Conservation (phyloP, 108 stramenopile genomes). For the Skeletonema costatum region DNA sequence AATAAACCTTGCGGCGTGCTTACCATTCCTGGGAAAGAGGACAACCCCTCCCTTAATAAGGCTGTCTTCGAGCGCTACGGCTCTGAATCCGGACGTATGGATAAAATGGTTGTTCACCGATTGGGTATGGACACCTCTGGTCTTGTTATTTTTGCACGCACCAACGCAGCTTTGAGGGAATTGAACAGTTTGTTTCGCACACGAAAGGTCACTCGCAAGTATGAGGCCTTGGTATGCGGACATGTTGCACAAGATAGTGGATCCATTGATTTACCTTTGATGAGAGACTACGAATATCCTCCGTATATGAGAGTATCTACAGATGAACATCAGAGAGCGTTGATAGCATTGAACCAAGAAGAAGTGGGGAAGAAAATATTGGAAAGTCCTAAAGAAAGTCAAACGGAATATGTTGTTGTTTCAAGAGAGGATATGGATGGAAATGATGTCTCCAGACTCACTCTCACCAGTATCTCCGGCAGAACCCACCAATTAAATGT, state of each 20-base stretch:
- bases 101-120: constrained; percentile 80
- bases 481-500: constrained; percentile 89
- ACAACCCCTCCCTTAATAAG: constrained; percentile 57
- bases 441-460: constrained; percentile 72
- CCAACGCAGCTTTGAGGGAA: constrained; percentile 67
- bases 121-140: constrained; percentile 79
- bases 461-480: constrained; percentile 77
- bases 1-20: constrained; percentile 83
- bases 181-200: constrained; percentile 74
- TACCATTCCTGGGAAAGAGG: neutral
- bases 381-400: constrained; percentile 75
- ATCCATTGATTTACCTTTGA: constrained; percentile 71
- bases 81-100: constrained; percentile 72
- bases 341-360: constrained; percentile 60
- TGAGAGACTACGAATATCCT: constrained; percentile 82
- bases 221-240: constrained; percentile 83
- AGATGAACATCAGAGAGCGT: constrained; percentile 70
- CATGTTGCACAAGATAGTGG: constrained; percentile 71
- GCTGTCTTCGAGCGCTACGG: constrained; percentile 67
- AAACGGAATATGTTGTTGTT: constrained; percentile 74
- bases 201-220: constrained; percentile 72
- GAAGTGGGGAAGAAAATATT: constrained; percentile 73
- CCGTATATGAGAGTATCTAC: constrained; percentile 86
- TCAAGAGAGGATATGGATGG: constrained; percentile 66
- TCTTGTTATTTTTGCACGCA: constrained; percentile 76